Evolutionary conservation across 139 green algal genomes (phyloP), one percentile per base, ranked within the genome.

Genomic region (Gonium pectorale): DNA sequence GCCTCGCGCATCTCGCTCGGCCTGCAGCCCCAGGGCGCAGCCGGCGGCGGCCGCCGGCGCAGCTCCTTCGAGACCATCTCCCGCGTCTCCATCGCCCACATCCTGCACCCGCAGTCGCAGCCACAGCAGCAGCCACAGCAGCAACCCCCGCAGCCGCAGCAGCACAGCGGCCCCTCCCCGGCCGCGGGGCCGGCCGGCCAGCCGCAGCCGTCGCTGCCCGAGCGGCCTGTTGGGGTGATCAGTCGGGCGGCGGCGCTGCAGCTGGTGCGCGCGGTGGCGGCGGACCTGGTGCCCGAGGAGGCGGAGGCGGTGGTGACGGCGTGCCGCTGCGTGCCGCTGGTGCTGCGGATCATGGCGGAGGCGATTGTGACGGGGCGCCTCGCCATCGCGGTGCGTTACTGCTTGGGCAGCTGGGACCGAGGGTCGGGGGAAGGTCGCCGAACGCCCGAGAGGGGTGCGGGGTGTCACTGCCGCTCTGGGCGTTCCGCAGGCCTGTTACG

Each of bases 301-400:
- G 80, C 73, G 22, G 68, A 26, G 5, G 3, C n/a, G 27, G 68
- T 81, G 54, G 68, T 44, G 17, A n/a, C 5, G 6, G 80, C 52
- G n/a, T 81, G 80, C 68, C 27, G 51, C 5, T 77, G 68, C 38
- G 73, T 63, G 37, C 80, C 80, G 19, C 80, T 86, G 68, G 43
- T 86, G 80, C 68, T 86, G 54, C 27, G 40, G 19, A 49, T 86
- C 29, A n/a, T 74, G 24, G 44, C 80, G 4, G 68, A 86, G 11
- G 80, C 80, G 3, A 37, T 80, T 19, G 52, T 40, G 37, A 35
- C 27, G 26, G 67, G 80, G 3, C 37, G 67, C 11, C 71, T 86
- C 4, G 37, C 35, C 2, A 6, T 86, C 6, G 24, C 69, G 71
- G 80, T 71, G 17, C 2, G 59, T n/a, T n/a, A n/a, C n/a, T n/a